Conservation (phyloP, 1,284 basidiomycete species). For the Farysia itapuensis region DNA sequence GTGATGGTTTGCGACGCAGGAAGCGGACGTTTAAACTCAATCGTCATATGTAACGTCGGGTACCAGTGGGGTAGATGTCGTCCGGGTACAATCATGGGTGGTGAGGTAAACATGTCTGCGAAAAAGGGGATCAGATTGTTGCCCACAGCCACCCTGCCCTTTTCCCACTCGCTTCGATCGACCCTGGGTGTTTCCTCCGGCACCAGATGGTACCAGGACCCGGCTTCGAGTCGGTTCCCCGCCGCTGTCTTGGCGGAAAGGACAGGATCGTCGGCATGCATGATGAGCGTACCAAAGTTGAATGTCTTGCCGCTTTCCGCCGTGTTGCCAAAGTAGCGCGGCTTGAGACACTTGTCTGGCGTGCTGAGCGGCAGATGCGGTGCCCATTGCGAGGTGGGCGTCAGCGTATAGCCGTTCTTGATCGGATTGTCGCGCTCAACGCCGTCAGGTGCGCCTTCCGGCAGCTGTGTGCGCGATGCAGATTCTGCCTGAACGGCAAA, state of each 20-base stretch:
- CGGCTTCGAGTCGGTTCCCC: conserved; percentile 3
- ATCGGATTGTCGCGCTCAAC: conserved; percentile 5
- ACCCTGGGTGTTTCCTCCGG: neutral
- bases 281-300: conserved; percentile 15
- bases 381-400: conserved; percentile 12
- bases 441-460: neutral
- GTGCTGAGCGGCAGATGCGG: conserved; percentile 6
- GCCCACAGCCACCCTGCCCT: neutral
- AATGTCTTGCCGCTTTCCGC: conserved; percentile 9
- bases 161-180: neutral
- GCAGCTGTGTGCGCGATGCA: conserved; percentile 3
- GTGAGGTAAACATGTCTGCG: conserved; percentile 27
- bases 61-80: conserved; percentile 26
- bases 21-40: conserved; percentile 31
- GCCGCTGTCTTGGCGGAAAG: neutral
- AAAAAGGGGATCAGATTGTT: conserved; percentile 26
- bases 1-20: conserved; percentile 1
- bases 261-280: conserved; percentile 8
- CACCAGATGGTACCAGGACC: conserved; percentile 11
- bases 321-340: conserved; percentile 2
- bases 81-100: conserved; percentile 22
- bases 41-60: conserved; percentile 32
- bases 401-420: conserved; percentile 18
- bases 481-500: conserved; percentile 7
- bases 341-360: conserved; percentile 2